phyloP scores from a whole-genome alignment of 345 rosid species.

The Salix dunnii region DNA sequence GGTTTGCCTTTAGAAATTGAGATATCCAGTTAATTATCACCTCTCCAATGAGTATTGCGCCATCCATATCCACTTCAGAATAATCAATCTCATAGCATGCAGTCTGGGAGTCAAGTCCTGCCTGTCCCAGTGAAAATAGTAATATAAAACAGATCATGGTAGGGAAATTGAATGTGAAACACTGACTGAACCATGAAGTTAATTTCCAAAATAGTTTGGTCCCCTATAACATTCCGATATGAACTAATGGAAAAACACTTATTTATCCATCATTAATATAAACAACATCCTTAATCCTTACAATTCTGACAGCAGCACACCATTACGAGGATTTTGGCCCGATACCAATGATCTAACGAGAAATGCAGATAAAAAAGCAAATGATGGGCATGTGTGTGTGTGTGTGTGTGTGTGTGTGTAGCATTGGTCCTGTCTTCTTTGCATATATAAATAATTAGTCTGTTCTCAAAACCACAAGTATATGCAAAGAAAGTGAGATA shows the following conservation, averaged over 20 bases:
- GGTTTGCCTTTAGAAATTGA: conserved; percentile 10
- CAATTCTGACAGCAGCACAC: neutral
- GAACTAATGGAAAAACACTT: neutral
- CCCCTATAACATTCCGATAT: neutral
- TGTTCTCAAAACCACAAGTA: neutral
- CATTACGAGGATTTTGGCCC: neutral
- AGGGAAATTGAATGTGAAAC: neutral
- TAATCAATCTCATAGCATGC: conserved; percentile 47
- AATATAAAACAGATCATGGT: no score
- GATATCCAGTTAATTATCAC: conserved; percentile 32
- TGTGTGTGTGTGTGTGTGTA: no score
- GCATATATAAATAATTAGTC: neutral
- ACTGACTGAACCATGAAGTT: neutral
- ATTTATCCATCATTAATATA: neutral
- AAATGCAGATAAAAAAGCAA: no score
- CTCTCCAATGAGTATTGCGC: conserved; percentile 53
- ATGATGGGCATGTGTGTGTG: no score
- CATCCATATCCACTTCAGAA: conserved; percentile 43
- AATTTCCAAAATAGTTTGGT: neutral
- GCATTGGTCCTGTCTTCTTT: no score
- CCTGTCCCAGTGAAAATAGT: conserved; percentile 34
- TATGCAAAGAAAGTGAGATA: conserved; percentile 13
- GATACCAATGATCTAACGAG: no score
- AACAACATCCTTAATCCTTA: neutral
- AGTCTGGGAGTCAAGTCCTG: conserved; percentile 44